Percentiles rank a stretch among this genome's conserved stretches.
Conservation (phyloP, 495 filamentous ascomycete species). For the Corynascus novoguineensis region DNA sequence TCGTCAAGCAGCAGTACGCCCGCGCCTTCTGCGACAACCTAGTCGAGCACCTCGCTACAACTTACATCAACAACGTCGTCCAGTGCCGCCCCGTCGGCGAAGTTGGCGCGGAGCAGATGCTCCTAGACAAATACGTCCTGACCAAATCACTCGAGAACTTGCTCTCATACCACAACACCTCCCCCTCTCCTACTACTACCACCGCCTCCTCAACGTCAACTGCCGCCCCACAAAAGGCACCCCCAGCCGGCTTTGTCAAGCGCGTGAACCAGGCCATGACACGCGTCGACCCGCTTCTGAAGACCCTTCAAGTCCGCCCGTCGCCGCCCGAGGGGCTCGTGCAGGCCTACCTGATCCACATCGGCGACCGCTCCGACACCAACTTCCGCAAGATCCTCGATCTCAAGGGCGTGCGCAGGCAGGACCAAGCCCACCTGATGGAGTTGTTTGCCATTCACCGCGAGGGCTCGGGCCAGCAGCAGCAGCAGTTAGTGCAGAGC, state of each 20-base stretch:
- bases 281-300: slow-evolving; percentile 86
- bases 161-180: slow-evolving; percentile 50
- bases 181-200: slow-evolving; percentile 27
- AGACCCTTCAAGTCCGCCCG: slow-evolving; percentile 91
- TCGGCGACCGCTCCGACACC: slow-evolving; percentile 79
- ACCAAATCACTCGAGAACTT: slow-evolving; percentile 74
- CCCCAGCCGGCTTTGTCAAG: slow-evolving; percentile 69
- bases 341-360: slow-evolving; percentile 93
- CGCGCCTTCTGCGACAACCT: slow-evolving; percentile 91
- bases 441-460: slow-evolving; percentile 86
- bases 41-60: slow-evolving; percentile 73
- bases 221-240: slow-evolving; percentile 24
- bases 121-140: slow-evolving; percentile 87
- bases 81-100: slow-evolving; percentile 86
- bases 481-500: slow-evolving; percentile 48
- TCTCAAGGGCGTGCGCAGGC: slow-evolving; percentile 77
- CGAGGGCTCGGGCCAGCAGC: slow-evolving; percentile 46
- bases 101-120: slow-evolving; percentile 97
- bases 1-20: slow-evolving; percentile 92
- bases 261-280: slow-evolving; percentile 79
- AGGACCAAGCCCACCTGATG: slow-evolving; percentile 74
- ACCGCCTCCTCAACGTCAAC: slow-evolving; percentile 9
- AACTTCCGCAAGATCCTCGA: slow-evolving; percentile 98
- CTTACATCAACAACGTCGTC: slow-evolving; percentile 78
- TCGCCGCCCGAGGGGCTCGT: slow-evolving; percentile 89